Evolutionary conservation across 192 early-diverging fungal species (phyloP), one percentile per base, ranked within the genome.

Genomic region (Phycomyces nitens): DNA sequence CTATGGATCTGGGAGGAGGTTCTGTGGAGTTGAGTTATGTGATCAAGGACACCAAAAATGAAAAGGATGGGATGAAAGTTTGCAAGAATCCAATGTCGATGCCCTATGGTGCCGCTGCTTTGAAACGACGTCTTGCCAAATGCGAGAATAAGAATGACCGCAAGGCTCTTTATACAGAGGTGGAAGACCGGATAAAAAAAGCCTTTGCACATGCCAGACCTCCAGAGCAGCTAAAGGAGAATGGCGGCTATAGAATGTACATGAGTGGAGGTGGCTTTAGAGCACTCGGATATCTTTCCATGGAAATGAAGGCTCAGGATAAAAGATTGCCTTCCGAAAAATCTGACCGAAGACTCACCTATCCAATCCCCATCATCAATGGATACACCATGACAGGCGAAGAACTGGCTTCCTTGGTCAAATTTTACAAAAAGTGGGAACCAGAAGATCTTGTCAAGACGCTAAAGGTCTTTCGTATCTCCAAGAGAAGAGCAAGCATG

Each of bases 21-120:
- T 80, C 78, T 16, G 75, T 82, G 5, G 80, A 84, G 60, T 53
- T 84, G 16, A 84, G 82, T 51, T 84, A 82, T 41, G 76, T 84
- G 10, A 62, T 53, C 22, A 55, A 57, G n/a, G n/a, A n/a, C n/a
- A n/a, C n/a, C 5, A 57, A 22, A 20, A 21, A 56, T 1, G 57
- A 7, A 14, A 64, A 11, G 0, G 26, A 56, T 34, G 60, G 62
- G 11, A 26, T 77, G 40, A 53, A 60, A n/a, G 75, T 66, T 3
- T 58, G 72, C 4, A 18, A 27, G 6, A 56, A 68, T 5, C 70
- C 77, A 6, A 73, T 77, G 11, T 78, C 79, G 10, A 67, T 78
- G 56, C 78, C 78, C 12, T 84, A 82, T 61, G 83, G 83, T 8
- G 78, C 83, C 1, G 79, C 79, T 0, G 76, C 75, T 0, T 68